A percentile compares a stretch with the other conserved stretches of the same genome.
Evolutionary conservation across 768 basidiomycete genomes (phyloP).

Genomic region (Naganishia friedmannii): DNA sequence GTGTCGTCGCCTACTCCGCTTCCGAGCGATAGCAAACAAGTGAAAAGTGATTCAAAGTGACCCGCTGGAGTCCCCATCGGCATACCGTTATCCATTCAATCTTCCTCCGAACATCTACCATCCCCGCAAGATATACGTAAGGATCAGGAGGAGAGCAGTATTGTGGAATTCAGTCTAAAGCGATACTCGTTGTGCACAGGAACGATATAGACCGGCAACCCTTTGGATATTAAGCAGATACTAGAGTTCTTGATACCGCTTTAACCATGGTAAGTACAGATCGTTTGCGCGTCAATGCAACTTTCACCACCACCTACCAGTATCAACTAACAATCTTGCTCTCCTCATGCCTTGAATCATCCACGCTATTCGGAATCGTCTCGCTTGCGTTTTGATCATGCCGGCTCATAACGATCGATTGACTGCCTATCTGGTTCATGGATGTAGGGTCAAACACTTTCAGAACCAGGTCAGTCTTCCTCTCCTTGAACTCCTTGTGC

Average conservation of each 20-base stretch:
- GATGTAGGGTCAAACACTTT: slow-evolving; percentile 50
- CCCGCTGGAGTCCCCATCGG: too few species aligned
- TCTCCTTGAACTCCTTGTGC: not conserved
- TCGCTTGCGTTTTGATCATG: not conserved
- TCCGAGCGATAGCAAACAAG: too few species aligned
- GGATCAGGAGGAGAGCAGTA: not conserved
- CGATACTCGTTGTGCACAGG: not conserved
- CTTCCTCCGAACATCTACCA: not conserved
- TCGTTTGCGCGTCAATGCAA: too few species aligned
- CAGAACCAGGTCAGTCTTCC: slow-evolving; percentile 45
- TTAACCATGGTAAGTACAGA: too few species aligned
- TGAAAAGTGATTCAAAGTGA: not conserved
- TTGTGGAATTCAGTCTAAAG: not conserved
- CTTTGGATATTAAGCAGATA: not conserved
- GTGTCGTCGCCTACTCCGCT: too few species aligned
- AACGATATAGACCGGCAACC: not conserved
- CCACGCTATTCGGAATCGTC: not conserved
- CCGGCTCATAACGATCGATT: not conserved
- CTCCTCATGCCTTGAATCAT: too few species aligned
- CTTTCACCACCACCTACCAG: too few species aligned
- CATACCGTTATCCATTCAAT: not conserved
- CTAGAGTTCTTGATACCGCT: too few species aligned
- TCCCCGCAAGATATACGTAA: slow-evolving; percentile 2
- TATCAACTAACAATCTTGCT: too few species aligned
- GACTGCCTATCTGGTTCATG: not conserved